These are phyloP conservation scores for Tulasnella sp. DNA, from an alignment of 768 basidiomycete genomes.

Conservation along the genomic window DNA sequence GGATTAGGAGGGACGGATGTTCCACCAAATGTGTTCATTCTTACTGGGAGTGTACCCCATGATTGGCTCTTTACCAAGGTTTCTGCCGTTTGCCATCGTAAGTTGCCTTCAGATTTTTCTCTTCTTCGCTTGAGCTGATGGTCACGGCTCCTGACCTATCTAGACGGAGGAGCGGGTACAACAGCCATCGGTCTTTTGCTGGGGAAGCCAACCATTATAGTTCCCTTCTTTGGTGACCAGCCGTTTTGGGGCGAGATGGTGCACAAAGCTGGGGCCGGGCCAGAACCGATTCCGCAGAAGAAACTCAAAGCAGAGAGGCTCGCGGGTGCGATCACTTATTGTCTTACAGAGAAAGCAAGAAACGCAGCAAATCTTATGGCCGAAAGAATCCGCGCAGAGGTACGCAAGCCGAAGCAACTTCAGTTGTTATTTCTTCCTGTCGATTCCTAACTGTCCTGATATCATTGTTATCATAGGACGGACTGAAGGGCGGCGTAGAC, in stretches of 20 bases:
- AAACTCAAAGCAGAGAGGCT: constrained; percentile 55
- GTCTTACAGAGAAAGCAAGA: constrained; percentile 53
- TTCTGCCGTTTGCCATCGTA: constrained; percentile 60
- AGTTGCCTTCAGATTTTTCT: neutral
- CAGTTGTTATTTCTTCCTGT: neutral
- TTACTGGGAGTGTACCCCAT: constrained; percentile 64
- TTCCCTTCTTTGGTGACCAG: constrained; percentile 72
- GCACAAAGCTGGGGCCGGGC: constrained; percentile 62
- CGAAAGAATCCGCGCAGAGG: constrained; percentile 56
- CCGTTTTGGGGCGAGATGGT: constrained; percentile 60
- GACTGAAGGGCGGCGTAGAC: constrained; percentile 53
- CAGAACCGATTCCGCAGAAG: constrained; percentile 61
- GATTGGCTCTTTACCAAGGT: constrained; percentile 70
- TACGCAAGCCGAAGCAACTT: constrained; percentile 39
- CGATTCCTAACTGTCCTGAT: neutral
- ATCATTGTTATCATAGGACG: constrained; percentile 47
- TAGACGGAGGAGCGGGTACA: constrained; percentile 65
- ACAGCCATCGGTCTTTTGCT: constrained; percentile 64
- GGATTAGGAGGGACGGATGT: constrained; percentile 57
- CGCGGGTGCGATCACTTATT: constrained; percentile 57
- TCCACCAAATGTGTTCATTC: constrained; percentile 61
- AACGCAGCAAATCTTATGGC: constrained; percentile 56
- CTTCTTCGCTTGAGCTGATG: neutral
- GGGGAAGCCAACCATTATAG: constrained; percentile 62
- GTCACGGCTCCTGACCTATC: neutral